Evolutionary conservation across 129 eudicot species (phyloP).

Genomic region (Silybum marianum): DNA sequence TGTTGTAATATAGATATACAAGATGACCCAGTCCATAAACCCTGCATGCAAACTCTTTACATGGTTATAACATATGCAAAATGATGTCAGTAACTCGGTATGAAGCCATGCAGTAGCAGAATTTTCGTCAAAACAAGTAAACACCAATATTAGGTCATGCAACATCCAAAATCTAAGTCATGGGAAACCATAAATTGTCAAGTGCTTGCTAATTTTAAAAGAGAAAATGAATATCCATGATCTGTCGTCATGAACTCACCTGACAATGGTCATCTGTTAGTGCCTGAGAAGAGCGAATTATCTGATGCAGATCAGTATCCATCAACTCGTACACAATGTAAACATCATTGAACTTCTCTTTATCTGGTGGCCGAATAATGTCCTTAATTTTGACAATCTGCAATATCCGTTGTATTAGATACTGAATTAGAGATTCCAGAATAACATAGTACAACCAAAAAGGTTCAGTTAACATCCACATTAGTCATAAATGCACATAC

Average conservation of each 20-base stretch:
- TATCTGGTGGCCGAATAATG: constrained; percentile 57
- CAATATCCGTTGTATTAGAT: constrained; percentile 4
- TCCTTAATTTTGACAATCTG: constrained; percentile 69
- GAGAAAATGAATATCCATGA: background rate
- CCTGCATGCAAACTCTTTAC: background rate
- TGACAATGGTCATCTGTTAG: constrained; percentile 77
- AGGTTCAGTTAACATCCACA: background rate
- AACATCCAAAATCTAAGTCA: background rate
- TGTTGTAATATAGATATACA: background rate
- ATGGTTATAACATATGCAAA: background rate
- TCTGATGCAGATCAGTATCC: constrained; percentile 80
- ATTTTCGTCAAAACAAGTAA: background rate
- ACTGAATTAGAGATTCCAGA: background rate
- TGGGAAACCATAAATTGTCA: background rate
- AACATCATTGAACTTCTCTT: constrained; percentile 56
- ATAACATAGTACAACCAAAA: background rate
- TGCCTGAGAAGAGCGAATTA: constrained; percentile 63
- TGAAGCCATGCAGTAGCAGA: background rate
- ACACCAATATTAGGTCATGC: background rate
- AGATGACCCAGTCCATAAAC: background rate
- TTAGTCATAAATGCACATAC: background rate
- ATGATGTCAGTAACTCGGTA: background rate
- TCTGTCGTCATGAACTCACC: constrained; percentile 25
- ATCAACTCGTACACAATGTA: constrained; percentile 64
- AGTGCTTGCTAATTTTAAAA: background rate